Evolutionary conservation across 2,329 filamentous ascomycete species (phyloP).

Genomic region (Xylariaceae sp.): DNA sequence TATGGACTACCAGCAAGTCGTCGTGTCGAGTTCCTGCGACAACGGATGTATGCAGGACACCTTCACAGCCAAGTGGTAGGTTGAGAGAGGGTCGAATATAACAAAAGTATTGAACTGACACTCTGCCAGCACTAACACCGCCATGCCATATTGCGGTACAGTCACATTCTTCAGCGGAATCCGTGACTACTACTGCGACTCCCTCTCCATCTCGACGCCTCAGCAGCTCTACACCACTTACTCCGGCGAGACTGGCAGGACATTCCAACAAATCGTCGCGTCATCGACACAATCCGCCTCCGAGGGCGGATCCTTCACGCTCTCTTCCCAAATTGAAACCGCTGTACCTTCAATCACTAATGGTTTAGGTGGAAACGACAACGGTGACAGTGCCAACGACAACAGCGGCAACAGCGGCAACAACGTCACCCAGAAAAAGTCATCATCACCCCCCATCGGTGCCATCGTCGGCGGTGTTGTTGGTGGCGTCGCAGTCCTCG

Average conservation of each 20-base stretch:
- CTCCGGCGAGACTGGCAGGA: slow-evolving; percentile 33
- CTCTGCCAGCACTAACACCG: slow-evolving; percentile 33
- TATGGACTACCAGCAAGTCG: slow-evolving; percentile 36
- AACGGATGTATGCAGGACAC: slow-evolving; percentile 37
- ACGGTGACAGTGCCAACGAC: background rate
- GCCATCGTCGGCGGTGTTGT: slow-evolving; percentile 45
- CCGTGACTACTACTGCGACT: slow-evolving; percentile 42
- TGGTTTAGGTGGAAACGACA: background rate
- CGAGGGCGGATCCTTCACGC: background rate
- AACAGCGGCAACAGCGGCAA: background rate
- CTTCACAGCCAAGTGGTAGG: slow-evolving; percentile 44
- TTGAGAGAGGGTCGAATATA: background rate
- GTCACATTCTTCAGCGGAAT: slow-evolving; percentile 39
- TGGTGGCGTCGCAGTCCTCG: slow-evolving; percentile 41
- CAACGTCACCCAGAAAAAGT: slow-evolving; percentile 8
- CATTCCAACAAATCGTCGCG: slow-evolving; percentile 27
- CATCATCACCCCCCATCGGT: slow-evolving; percentile 32
- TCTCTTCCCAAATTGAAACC: slow-evolving; percentile 7
- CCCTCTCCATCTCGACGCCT: slow-evolving; percentile 30
- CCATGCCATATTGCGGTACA: slow-evolving; percentile 41
- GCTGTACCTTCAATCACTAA: slow-evolving; percentile 10
- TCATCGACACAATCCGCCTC: background rate
- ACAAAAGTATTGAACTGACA: slow-evolving; percentile 16
- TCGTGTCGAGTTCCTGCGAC: slow-evolving; percentile 36
- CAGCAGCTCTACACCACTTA: slow-evolving; percentile 40